phyloP scores from a whole-genome alignment of 768 basidiomycete genomes.

The Brasilioporus rufonigricans region DNA sequence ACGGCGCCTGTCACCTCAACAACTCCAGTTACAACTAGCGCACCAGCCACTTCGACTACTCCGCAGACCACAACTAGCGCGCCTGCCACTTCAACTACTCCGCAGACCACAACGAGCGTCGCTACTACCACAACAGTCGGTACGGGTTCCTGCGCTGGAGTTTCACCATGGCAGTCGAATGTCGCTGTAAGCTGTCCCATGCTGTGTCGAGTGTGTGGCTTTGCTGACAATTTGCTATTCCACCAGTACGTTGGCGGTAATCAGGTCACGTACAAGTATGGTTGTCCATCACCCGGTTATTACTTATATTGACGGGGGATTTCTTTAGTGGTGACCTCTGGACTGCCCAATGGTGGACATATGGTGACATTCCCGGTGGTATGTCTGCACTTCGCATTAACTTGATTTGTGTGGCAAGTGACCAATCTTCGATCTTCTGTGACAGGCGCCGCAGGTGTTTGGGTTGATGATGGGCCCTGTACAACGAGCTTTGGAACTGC shows the following conservation, averaged over 20 bases:
- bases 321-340: conserved; percentile 44
- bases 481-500: conserved; percentile 6
- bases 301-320: not conserved
- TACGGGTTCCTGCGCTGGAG: conserved; percentile 37
- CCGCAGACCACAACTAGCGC: not conserved
- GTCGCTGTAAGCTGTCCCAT: conserved; percentile 35
- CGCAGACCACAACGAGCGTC: not conserved
- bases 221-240: not conserved
- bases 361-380: conserved; percentile 38
- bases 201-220: not conserved
- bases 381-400: not conserved
- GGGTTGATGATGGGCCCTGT: conserved; percentile 15
- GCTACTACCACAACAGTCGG: conserved; percentile 8
- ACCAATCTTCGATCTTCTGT: not conserved
- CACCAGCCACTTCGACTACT: conserved; percentile 21
- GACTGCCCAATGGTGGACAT: conserved; percentile 50
- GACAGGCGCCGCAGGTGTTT: conserved; percentile 18
- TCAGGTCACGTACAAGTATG: conserved; percentile 43
- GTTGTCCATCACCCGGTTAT: not conserved
- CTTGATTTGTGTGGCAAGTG: not conserved
- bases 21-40: conserved; percentile 9
- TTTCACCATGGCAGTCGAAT: conserved; percentile 42
- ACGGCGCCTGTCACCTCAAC: conserved; percentile 18
- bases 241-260: conserved; percentile 45
- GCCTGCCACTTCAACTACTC: conserved; percentile 3